A percentile compares a stretch with the other conserved stretches of the same genome.
phyloP scores from a whole-genome alignment of 2,329 filamentous ascomycete genomes.

The Bipolaris victoriae region DNA sequence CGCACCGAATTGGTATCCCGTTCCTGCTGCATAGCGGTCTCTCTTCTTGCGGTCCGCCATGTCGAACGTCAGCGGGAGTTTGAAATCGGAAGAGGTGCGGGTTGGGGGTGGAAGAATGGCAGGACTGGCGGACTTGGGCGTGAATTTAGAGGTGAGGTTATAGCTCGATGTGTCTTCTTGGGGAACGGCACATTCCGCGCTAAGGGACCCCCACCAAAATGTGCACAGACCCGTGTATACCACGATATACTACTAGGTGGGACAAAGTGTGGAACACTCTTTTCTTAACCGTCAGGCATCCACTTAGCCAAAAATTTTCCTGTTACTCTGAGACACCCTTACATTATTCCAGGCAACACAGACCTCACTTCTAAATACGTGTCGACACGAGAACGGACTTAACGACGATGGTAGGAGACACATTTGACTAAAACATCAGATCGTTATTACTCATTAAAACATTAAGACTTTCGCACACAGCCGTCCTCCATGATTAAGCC shows the following conservation, averaged over 20 bases:
- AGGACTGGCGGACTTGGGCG: slow-evolving; percentile 26
- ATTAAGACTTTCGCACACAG: not conserved
- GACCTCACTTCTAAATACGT: not conserved
- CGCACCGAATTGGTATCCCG: slow-evolving; percentile 93
- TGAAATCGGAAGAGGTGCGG: slow-evolving; percentile 12
- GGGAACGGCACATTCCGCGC: slow-evolving; percentile 39
- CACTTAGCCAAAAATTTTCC: not conserved
- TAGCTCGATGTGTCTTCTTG: slow-evolving; percentile 48
- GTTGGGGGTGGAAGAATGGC: slow-evolving; percentile 16
- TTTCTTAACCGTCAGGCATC: slow-evolving; percentile 19
- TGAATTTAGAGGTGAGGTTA: slow-evolving; percentile 30
- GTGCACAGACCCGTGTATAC: slow-evolving; percentile 22
- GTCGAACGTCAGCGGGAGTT: slow-evolving; percentile 23
- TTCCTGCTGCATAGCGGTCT: slow-evolving; percentile 89
- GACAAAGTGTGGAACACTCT: slow-evolving; percentile 3
- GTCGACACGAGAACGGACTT: not conserved
- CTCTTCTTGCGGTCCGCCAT: slow-evolving; percentile 73
- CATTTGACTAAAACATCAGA: slow-evolving; percentile 10
- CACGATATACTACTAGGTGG: slow-evolving; percentile 10
- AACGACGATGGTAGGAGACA: not conserved
- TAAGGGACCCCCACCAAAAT: slow-evolving; percentile 31
- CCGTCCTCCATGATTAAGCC: slow-evolving; percentile 4
- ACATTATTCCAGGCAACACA: not conserved
- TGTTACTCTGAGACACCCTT: not conserved
- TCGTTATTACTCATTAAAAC: slow-evolving; percentile 24